A percentile compares a stretch with the other conserved stretches of the same genome.
Conservation (phyloP, 306 rosid species). For the Sicyos edulis region DNA sequence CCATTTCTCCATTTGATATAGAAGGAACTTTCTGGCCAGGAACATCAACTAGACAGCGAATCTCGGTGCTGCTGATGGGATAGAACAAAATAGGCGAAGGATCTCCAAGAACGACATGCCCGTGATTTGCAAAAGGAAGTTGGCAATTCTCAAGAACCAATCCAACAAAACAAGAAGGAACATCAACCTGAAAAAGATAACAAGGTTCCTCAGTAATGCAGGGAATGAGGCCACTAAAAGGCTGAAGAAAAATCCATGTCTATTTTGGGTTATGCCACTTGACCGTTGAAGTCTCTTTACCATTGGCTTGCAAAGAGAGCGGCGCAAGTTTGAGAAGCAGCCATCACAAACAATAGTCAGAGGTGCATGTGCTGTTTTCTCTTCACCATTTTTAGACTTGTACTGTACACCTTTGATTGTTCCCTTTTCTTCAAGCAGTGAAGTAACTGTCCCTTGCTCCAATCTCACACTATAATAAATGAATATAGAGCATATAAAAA, state of each 20-base stretch:
- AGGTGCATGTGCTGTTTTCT: conserved; percentile 64
- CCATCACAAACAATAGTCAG: conserved; percentile 93
- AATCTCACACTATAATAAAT: conserved; percentile 46
- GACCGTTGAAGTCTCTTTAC: conserved; percentile 31
- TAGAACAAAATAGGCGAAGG: conserved; percentile 93
- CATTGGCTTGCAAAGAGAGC: conserved; percentile 84
- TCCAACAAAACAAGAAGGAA: conserved; percentile 94
- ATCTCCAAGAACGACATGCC: conserved; percentile 81
- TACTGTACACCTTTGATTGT: conserved; percentile 76
- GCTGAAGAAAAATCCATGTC: background rate
- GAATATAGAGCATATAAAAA: conserved; percentile 6
- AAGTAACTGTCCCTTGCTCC: conserved; percentile 86
- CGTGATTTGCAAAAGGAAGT: conserved; percentile 82
- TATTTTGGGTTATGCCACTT: background rate
- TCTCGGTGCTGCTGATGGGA: conserved; percentile 81
- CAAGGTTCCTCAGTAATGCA: background rate
- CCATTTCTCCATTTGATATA: conserved; percentile 89
- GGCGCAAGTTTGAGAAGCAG: conserved; percentile 92
- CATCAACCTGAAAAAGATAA: conserved; percentile 60
- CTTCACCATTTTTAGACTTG: conserved; percentile 64
- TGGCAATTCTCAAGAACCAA: conserved; percentile 74
- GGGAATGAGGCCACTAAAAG: background rate
- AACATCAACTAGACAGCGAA: conserved; percentile 90
- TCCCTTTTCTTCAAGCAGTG: conserved; percentile 76
- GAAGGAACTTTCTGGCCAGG: conserved; percentile 96